Evolutionary conservation across 1,139 yeast species (phyloP).

Genomic region (Nadsonia commutata): DNA sequence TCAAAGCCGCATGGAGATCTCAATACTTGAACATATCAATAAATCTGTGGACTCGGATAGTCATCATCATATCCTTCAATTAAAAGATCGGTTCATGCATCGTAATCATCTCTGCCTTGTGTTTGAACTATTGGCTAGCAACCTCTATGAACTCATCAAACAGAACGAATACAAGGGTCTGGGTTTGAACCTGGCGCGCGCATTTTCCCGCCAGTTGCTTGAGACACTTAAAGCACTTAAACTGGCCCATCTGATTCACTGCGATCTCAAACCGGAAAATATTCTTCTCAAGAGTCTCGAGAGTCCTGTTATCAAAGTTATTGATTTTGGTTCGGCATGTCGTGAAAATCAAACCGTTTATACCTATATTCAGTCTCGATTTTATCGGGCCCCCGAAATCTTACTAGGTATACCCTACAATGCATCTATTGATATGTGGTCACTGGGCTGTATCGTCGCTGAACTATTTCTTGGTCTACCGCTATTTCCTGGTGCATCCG

Average conservation of each 20-base stretch:
- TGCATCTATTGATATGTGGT: conserved; percentile 96
- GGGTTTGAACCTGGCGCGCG: conserved; percentile 63
- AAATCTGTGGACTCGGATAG: conserved; percentile 53
- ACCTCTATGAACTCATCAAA: conserved; percentile 76
- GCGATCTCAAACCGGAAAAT: conserved; percentile 95
- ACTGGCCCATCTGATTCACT: conserved; percentile 75
- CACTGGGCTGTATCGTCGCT: conserved; percentile 90
- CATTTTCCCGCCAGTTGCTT: conserved; percentile 64
- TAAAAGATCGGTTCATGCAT: conserved; percentile 83
- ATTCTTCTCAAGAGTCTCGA: conserved; percentile 70
- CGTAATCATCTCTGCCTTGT: conserved; percentile 87
- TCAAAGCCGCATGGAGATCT: conserved; percentile 84
- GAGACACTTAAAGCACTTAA: conserved; percentile 72
- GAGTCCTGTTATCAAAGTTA: conserved; percentile 77
- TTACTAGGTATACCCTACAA: conserved; percentile 76
- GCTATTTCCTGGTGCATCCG: conserved; percentile 88
- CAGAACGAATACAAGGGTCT: conserved; percentile 92
- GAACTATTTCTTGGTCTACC: conserved; percentile 90
- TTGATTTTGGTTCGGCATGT: conserved; percentile 96
- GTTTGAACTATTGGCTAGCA: conserved; percentile 77
- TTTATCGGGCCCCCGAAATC: conserved; percentile 93
- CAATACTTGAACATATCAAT: conserved; percentile 69
- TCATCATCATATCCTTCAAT: conserved; percentile 58
- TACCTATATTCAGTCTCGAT: conserved; percentile 89
- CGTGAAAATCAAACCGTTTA: conserved; percentile 80